Conservation (phyloP, 768 basidiomycete genomes). For the Tylopilus balloui region DNA sequence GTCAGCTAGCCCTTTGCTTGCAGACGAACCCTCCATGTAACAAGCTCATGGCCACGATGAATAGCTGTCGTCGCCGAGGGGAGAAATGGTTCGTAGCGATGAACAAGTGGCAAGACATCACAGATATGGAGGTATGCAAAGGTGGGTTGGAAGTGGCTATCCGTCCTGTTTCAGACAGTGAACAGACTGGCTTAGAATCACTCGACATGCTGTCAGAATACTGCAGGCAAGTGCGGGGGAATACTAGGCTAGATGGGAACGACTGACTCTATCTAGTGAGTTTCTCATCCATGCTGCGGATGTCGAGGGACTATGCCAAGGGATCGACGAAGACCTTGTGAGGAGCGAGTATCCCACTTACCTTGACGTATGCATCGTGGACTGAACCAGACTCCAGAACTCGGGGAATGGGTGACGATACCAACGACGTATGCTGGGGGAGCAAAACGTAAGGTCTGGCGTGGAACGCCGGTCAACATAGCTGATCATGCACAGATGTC, state of each 20-base stretch:
- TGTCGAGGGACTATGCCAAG: slow-evolving; percentile 95
- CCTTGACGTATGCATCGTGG: neutral
- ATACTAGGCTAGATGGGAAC: neutral
- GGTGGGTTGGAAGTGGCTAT: slow-evolving; percentile 40
- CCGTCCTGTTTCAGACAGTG: neutral
- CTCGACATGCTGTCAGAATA: slow-evolving; percentile 71
- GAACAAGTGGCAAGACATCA: slow-evolving; percentile 98
- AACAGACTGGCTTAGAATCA: slow-evolving; percentile 50
- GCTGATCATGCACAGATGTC: slow-evolving; percentile 49
- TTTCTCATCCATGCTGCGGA: slow-evolving; percentile 98
- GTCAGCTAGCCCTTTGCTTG: slow-evolving; percentile 36
- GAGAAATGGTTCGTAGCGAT: slow-evolving; percentile 90
- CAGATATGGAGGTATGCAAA: slow-evolving; percentile 87
- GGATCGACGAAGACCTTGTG: slow-evolving; percentile 90
- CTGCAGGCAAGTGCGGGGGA: slow-evolving; percentile 58
- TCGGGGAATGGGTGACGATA: slow-evolving; percentile 88
- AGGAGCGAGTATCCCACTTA: slow-evolving; percentile 44
- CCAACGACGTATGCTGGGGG: slow-evolving; percentile 98
- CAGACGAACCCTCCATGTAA: neutral
- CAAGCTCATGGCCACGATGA: neutral
- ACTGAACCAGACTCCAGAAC: slow-evolving; percentile 42
- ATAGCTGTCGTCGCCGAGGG: slow-evolving; percentile 76
- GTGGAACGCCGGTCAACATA: neutral
- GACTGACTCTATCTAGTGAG: slow-evolving; percentile 53
- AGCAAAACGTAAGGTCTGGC: slow-evolving; percentile 65